phyloP scores from a whole-genome alignment of 2,329 filamentous ascomycete species.

The Sporothrix dimorphospora region DNA sequence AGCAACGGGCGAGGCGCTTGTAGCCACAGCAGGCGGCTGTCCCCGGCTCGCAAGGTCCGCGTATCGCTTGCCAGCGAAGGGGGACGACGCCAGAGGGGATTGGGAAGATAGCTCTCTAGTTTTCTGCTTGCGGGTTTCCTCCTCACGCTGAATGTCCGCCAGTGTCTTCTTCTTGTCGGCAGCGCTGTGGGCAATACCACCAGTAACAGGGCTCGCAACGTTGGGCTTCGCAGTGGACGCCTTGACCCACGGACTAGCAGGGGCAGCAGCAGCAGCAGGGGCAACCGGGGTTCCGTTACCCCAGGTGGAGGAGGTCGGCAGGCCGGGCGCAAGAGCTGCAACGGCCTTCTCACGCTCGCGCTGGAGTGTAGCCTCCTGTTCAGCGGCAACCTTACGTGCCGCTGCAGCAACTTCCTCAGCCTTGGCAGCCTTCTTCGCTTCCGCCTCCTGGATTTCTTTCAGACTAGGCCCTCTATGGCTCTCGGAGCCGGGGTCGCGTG shows the following conservation, averaged over 20 bases:
- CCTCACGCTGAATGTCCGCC: slow-evolving; percentile 94
- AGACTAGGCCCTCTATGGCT: slow-evolving; percentile 83
- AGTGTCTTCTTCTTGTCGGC: slow-evolving; percentile 77
- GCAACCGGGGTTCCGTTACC: slow-evolving; percentile 74
- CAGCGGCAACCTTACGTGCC: slow-evolving; percentile 73
- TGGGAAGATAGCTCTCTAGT: slow-evolving; percentile 54
- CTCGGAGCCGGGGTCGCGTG: slow-evolving; percentile 75
- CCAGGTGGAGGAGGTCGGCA: slow-evolving; percentile 90
- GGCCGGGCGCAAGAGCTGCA: slow-evolving; percentile 68
- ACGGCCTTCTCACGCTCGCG: slow-evolving; percentile 62
- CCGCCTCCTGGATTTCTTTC: slow-evolving; percentile 94
- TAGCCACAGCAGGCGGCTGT: slow-evolving; percentile 42
- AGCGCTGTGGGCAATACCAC: slow-evolving; percentile 41
- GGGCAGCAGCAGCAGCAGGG: slow-evolving; percentile 58
- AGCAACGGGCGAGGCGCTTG: slow-evolving; percentile 45
- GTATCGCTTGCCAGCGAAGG: slow-evolving; percentile 76
- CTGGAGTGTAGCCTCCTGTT: slow-evolving; percentile 71
- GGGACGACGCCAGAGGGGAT: slow-evolving; percentile 41
- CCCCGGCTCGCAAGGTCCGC: slow-evolving; percentile 89
- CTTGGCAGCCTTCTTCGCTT: slow-evolving; percentile 90
- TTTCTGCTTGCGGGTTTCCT: slow-evolving; percentile 85
- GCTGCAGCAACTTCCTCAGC: slow-evolving; percentile 80
- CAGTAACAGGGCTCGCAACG: slow-evolving; percentile 36
- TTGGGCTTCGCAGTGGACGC: slow-evolving; percentile 54
- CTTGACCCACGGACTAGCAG: slow-evolving; percentile 68